phyloP scores from a whole-genome alignment of 306 rosid species.

The Purshia tridentata region DNA sequence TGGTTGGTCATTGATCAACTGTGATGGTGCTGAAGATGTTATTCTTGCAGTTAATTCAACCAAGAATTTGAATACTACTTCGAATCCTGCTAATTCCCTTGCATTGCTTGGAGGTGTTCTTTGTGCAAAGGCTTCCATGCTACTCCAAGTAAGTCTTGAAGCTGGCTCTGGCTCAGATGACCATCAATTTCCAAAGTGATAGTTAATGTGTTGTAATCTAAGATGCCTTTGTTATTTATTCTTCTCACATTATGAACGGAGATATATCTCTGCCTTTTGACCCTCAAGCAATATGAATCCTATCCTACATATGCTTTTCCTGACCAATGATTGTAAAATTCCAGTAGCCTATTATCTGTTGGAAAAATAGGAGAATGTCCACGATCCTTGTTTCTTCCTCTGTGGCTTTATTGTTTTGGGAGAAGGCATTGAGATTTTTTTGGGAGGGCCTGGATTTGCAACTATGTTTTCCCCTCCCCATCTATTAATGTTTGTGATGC shows the following conservation, averaged over 20 bases:
- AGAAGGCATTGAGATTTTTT: not conserved
- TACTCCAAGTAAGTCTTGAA: slow-evolving; percentile 73
- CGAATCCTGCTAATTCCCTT: slow-evolving; percentile 69
- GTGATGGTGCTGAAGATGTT: slow-evolving; percentile 91
- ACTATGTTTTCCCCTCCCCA: not conserved
- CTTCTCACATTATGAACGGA: not conserved
- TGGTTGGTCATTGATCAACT: slow-evolving; percentile 83
- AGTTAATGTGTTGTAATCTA: slow-evolving; percentile 1
- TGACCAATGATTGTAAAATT: not conserved
- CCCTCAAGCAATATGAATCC: not conserved
- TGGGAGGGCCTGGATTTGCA: not conserved
- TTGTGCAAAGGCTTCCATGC: slow-evolving; percentile 97
- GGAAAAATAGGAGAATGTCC: not conserved
- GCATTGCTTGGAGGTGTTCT: slow-evolving; percentile 85
- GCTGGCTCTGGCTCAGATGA: not conserved
- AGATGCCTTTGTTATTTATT: not conserved
- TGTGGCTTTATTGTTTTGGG: not conserved
- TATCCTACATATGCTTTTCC: not conserved
- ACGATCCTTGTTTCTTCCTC: not conserved
- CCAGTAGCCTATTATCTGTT: slow-evolving; percentile 1
- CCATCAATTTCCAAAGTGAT: not conserved
- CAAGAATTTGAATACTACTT: slow-evolving; percentile 61
- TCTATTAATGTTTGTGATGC: not conserved
- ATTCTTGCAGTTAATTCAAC: slow-evolving; percentile 74
- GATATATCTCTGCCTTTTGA: not conserved